These are phyloP conservation scores for Viola odorata DNA, from an alignment of 345 rosid species.

Conservation along the genomic window DNA sequence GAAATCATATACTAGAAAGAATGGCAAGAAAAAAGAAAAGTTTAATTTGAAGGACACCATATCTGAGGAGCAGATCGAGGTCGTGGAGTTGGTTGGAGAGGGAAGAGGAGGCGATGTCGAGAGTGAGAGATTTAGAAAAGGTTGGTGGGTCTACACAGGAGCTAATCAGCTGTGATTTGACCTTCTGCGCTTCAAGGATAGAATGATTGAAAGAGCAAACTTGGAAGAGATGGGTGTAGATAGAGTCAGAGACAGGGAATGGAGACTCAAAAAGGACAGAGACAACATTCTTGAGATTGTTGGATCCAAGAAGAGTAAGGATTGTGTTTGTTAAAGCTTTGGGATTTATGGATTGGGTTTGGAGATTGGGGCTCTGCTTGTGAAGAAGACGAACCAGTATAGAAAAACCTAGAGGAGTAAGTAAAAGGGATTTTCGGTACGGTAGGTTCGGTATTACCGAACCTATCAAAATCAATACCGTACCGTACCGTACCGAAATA, in stretches of 20 bases:
- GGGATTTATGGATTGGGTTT: conserved; percentile 10
- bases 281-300: conserved; percentile 50
- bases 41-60: too few species aligned
- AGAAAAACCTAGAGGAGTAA: too few species aligned
- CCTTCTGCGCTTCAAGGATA: conserved; percentile 62
- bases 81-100: too few species aligned
- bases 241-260: conserved; percentile 36
- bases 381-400: conserved; percentile 23
- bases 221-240: conserved; percentile 58
- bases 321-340: conserved; percentile 32
- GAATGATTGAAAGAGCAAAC: conserved; percentile 44
- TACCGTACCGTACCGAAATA: too few species aligned
- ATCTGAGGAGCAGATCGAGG: too few species aligned
- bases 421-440: too few species aligned
- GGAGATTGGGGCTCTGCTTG: conserved; percentile 19
- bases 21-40: too few species aligned
- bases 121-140: too few species aligned
- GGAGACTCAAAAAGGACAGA: conserved; percentile 54
- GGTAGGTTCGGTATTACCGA: too few species aligned
- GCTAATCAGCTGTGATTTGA: conserved; percentile 57
- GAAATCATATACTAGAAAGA: too few species aligned
- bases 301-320: conserved; percentile 31
- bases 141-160: conserved; percentile 48
- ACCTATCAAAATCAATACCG: too few species aligned
- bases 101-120: too few species aligned